phyloP scores from a whole-genome alignment of 2,329 filamentous ascomycete species.

The Trichoderma sp. region DNA sequence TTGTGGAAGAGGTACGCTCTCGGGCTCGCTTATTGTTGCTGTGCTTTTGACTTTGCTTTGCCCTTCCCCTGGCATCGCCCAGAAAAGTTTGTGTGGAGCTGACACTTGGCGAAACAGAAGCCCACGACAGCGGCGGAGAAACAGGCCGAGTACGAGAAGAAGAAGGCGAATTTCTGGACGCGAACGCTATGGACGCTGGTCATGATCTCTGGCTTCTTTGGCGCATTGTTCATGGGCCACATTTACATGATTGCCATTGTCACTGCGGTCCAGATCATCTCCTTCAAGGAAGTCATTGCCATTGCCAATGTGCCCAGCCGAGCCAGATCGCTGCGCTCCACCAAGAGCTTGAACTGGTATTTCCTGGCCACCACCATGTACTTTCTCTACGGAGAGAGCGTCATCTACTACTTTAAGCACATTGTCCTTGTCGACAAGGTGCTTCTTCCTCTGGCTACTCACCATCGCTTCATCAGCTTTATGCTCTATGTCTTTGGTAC shows the following conservation, averaged over 20 bases:
- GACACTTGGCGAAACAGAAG: slow-evolving; percentile 40
- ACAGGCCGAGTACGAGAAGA: slow-evolving; percentile 85
- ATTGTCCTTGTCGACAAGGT: slow-evolving; percentile 94
- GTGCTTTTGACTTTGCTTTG: not conserved
- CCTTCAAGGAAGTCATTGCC: slow-evolving; percentile 98
- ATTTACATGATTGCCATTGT: slow-evolving; percentile 95
- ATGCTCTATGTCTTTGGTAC: slow-evolving; percentile 94
- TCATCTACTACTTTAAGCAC: slow-evolving; percentile 99
- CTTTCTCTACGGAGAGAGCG: slow-evolving; percentile 96
- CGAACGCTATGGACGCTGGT: slow-evolving; percentile 96
- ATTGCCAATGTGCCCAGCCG: slow-evolving; percentile 93
- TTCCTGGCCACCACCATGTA: slow-evolving; percentile 99
- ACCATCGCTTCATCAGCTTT: slow-evolving; percentile 98
- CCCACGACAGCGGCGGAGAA: slow-evolving; percentile 45
- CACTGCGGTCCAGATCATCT: slow-evolving; percentile 91
- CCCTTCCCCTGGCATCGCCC: not conserved
- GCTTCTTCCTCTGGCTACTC: slow-evolving; percentile 87
- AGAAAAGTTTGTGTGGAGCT: not conserved
- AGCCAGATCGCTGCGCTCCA: slow-evolving; percentile 87
- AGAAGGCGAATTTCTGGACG: slow-evolving; percentile 96
- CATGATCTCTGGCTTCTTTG: slow-evolving; percentile 95
- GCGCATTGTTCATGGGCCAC: slow-evolving; percentile 90
- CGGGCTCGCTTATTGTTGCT: not conserved
- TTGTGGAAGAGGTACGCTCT: slow-evolving; percentile 41
- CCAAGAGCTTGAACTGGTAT: slow-evolving; percentile 98